Conservation (phyloP, 305 asterid species). For the Fraxinus platypoda region DNA sequence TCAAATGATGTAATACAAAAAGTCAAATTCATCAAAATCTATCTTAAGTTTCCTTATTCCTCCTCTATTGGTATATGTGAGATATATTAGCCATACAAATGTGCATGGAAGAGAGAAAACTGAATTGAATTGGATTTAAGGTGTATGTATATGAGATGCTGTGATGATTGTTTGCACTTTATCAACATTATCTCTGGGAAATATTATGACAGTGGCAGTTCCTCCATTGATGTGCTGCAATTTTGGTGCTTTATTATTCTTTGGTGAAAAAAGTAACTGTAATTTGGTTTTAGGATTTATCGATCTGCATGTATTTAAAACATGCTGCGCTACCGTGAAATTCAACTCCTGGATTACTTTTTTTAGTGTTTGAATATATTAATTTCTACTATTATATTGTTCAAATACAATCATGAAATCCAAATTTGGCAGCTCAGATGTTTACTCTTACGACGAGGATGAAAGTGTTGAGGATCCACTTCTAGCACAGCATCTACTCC, state of each 20-base stretch:
- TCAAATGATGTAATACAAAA: not conserved
- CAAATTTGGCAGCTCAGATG: constrained; percentile 98
- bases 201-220: not conserved
- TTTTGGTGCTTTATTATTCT: not conserved
- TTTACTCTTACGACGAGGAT: constrained; percentile 96
- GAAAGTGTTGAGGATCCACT: constrained; percentile 88
- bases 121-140: not conserved
- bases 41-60: not conserved
- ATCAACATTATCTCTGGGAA: not conserved
- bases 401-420: constrained; percentile 48
- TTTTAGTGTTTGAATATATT: not conserved
- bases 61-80: not conserved
- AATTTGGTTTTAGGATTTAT: not conserved
- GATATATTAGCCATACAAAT: not conserved
- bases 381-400: constrained; percentile 14
- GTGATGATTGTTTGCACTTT: not conserved
- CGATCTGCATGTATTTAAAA: not conserved
- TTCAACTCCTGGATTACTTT: not conserved
- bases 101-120: not conserved
- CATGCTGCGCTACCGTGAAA: not conserved
- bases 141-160: not conserved
- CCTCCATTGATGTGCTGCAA: not conserved
- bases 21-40: not conserved
- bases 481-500: constrained; percentile 87
- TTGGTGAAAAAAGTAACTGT: not conserved